These are phyloP conservation scores for Pythium scleroteichum DNA, from an alignment of 352 stramenopile species.

Conservation along the genomic window DNA sequence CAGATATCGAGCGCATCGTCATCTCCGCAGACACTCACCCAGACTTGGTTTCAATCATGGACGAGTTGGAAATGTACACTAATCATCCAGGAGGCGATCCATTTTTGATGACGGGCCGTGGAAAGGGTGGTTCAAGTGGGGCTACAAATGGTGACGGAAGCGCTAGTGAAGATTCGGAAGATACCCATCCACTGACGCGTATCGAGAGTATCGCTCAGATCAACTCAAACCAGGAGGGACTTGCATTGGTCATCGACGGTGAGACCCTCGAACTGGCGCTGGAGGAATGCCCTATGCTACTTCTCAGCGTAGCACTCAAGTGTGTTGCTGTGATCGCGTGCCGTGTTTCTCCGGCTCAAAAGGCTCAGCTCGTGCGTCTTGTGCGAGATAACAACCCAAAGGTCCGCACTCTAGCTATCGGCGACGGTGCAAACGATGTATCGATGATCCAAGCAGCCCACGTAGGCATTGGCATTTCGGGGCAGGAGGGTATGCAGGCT, in stretches of 20 bases:
- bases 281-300: constrained; percentile 67
- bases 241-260: constrained; percentile 78
- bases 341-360: constrained; percentile 92
- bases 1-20: constrained; percentile 91
- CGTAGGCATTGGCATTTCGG: constrained; percentile 92
- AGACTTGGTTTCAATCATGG: constrained; percentile 60
- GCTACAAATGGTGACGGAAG: constrained; percentile 15
- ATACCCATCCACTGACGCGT: constrained; percentile 40
- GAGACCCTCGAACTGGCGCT: constrained; percentile 80
- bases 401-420: constrained; percentile 89
- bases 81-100: constrained; percentile 30
- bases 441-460: constrained; percentile 95
- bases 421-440: constrained; percentile 96
- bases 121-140: background rate
- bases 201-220: constrained; percentile 67
- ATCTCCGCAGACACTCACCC: constrained; percentile 80
- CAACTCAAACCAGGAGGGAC: constrained; percentile 40
- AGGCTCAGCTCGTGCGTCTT: constrained; percentile 90
- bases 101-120: constrained; percentile 21
- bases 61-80: constrained; percentile 58
- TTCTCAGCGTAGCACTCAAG: constrained; percentile 66
- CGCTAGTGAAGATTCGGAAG: constrained; percentile 23
- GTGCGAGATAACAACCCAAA: constrained; percentile 89
- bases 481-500: constrained; percentile 94
- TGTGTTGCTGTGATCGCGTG: constrained; percentile 90